Evolutionary conservation across 352 stramenopile species (phyloP).

Genomic region (Chrysophaeum taylorii): DNA sequence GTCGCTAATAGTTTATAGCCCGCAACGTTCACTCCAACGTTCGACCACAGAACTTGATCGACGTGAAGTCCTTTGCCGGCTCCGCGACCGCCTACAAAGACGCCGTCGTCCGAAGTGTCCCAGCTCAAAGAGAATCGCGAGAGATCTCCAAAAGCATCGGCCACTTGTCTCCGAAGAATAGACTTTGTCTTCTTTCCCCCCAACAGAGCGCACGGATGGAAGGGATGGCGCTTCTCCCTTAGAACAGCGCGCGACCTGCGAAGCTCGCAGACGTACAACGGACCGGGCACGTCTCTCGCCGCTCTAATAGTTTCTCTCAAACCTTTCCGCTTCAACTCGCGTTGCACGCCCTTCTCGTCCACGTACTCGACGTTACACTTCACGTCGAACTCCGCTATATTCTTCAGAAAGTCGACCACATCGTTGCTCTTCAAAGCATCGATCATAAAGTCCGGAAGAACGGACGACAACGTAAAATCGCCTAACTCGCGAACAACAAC

Average conservation of each 20-base stretch:
- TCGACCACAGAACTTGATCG: conserved; percentile 1
- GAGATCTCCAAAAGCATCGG: neutral
- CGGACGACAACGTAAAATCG: neutral
- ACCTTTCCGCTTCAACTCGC: neutral
- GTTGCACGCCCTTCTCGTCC: neutral
- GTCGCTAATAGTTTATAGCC: conserved; percentile 5
- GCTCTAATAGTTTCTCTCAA: neutral
- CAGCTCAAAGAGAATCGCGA: neutral
- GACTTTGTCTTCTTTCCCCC: neutral
- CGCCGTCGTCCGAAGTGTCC: conserved; percentile 9
- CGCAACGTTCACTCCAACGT: neutral
- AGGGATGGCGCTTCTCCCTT: neutral
- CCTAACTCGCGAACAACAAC: neutral
- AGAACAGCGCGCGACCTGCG: neutral
- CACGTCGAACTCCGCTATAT: neutral
- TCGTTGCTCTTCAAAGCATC: neutral
- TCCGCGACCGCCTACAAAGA: conserved; percentile 5
- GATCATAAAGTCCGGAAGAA: neutral
- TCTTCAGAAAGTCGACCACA: neutral
- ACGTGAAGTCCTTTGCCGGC: conserved; percentile 8
- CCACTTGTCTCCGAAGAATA: neutral
- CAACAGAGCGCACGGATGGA: neutral
- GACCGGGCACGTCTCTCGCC: neutral
- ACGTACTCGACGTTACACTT: neutral
- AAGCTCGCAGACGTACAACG: conserved; percentile 4